Base-by-base conservation (phyloP, 768 basidiomycete species). In the Panaeolus cyanescens region DNA sequence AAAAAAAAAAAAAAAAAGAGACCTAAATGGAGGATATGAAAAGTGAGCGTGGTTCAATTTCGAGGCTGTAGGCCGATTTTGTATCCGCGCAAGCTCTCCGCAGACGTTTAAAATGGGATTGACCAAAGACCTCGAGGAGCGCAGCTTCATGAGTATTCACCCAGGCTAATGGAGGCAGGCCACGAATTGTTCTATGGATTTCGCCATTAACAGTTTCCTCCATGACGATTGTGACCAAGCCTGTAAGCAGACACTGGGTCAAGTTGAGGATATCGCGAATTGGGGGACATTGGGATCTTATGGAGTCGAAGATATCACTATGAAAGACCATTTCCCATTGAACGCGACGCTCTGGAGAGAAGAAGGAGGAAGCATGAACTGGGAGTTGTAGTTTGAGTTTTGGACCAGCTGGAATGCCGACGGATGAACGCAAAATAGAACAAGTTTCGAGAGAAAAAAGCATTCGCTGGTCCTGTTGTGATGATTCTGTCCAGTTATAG, bases 251-350 rank as follows among this genome's bases (percentile, higher is more conserved):
- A 67, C 89, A 90, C 69, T 90, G 89, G 37, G 90, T 71, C 60
- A 90, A 80, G 71, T 81, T 82, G 61, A 90, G 78, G 65, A 90
- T 86, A 72, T 90, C 88, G 73, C 82, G 85, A 71, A 90, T 83
- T 54, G 89, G 89, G 31, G 84, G 82, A 59, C 85, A 84, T 65
- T 87, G 83, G 72, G 88, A 87, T 32, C 88, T 80, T 59, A 88
- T 82, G 30, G 85, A 87, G 68, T 88, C 87, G 74, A 90, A 90
- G 55, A 86, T 85, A 73, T 89, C 88, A 68, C 84, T 85, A 71
- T 89, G 91, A 71, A 94, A 94, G 67, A 92, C 90, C 91, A 93
- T 92, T 72, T 93, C 86, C 92, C 92, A 94, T 71, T 93, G 91
- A 50, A 93, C 84, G 62, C 90, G 85, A 66, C 92, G 79, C 71